Base-by-base conservation (phyloP, 2,329 filamentous ascomycete species). In the Madurella fahalii region DNA sequence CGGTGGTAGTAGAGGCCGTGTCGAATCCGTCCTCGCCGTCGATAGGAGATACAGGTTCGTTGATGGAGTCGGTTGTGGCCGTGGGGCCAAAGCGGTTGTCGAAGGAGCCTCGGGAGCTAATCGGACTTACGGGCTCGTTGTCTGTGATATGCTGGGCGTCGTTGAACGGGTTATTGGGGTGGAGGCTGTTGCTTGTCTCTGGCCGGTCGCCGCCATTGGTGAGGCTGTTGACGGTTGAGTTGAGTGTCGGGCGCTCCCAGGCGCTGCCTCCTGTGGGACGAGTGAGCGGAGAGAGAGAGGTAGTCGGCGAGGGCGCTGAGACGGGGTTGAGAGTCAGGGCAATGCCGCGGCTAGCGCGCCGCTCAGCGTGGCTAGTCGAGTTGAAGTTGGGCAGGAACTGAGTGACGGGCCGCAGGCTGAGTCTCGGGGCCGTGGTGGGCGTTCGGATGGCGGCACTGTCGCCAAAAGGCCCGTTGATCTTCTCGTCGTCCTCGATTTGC, bases 341-440 rank as follows among this genome's bases (percentile, higher is more conserved):
- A 56, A 74, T 74, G 32, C 73, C 75, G 56, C 76, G 78, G 72
- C 77, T 83, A 37, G 70, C 67, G 48, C 76, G 73, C 66, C 78
- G 77, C 52, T 81, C 78, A 8, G 74, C 64, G 52, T 70, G 57
- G 48, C 53, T 57, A 46, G 51, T 62, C 15, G 45, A 53, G 54
- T 20, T 71, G 51, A 89, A 79, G 65, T 82, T 84, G 5, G 90
- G 88, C 40, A 89, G 78, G 72, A 96, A 92, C 65, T 94, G 85
- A 40, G 90, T 93, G 47, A 94, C 82, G 2, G 91, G 91, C 47
- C 90, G 86, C 51, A 96, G 78, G 66, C 90, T 95, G 58, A 96
- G 79, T 58, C 86, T 86, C n/a, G 91, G 90, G 43, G 91, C 85
- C 34, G 75, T 80, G 31, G 77, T 75, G 59, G 69, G 73, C 58